Percentiles rank a stretch among this genome's conserved stretches.
Conservation (phyloP, 2,329 filamentous ascomycete genomes). For the Fusarium graminum region DNA sequence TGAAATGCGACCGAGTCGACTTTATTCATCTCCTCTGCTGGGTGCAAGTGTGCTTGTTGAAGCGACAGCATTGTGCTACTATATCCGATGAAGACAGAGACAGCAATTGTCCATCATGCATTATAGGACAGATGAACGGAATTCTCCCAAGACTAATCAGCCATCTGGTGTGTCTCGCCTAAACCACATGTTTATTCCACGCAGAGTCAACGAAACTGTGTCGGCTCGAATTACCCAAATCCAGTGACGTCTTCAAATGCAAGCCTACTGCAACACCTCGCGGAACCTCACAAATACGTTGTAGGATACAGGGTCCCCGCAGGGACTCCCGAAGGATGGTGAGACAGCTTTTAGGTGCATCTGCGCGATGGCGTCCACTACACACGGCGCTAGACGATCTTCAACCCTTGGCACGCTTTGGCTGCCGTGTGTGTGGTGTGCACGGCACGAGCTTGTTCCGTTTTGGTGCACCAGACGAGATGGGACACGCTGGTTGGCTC, state of each 20-base stretch:
- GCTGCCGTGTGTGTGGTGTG: conserved; percentile 38
- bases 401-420: conserved; percentile 36
- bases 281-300: conserved; percentile 33
- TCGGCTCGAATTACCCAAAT: conserved; percentile 46
- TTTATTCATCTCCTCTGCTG: neutral
- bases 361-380: conserved; percentile 46
- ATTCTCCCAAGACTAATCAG: too few relatives aligned
- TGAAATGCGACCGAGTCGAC: conserved; percentile 32
- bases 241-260: conserved; percentile 48
- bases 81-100: conserved; percentile 33
- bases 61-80: conserved; percentile 3
- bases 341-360: conserved; percentile 47
- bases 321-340: conserved; percentile 48
- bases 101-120: conserved; percentile 20
- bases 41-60: conserved; percentile 14
- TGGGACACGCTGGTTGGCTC: conserved; percentile 53
- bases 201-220: conserved; percentile 10
- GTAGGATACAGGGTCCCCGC: conserved; percentile 33
- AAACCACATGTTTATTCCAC: conserved; percentile 17
- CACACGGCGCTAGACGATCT: conserved; percentile 42
- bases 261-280: conserved; percentile 36
- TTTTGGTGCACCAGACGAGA: conserved; percentile 42
- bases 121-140: conserved; percentile 5
- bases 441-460: conserved; percentile 48
- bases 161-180: conserved; percentile 18